These are phyloP conservation scores for Ascobolus immersus DNA, from an alignment of 495 filamentous ascomycete species.

Conservation along the genomic window DNA sequence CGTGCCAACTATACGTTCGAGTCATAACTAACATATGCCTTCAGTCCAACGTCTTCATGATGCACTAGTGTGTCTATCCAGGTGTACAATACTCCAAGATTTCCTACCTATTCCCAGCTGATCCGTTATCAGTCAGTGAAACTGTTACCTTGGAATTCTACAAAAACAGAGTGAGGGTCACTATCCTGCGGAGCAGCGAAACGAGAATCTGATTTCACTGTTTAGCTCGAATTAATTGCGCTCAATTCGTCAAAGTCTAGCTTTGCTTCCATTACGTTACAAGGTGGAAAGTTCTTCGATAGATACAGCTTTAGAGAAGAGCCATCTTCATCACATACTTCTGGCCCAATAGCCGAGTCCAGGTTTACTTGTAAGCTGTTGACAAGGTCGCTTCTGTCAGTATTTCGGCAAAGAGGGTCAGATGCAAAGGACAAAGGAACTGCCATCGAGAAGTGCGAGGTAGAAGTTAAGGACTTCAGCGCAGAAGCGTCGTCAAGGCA, in stretches of 20 bases:
- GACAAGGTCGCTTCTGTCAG: slow-evolving; percentile 41
- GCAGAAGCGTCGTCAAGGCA: neutral
- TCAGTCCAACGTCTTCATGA: slow-evolving; percentile 41
- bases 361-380: slow-evolving; percentile 6
- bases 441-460: slow-evolving; percentile 65
- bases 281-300: slow-evolving; percentile 53
- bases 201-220: slow-evolving; percentile 16
- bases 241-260: slow-evolving; percentile 85
- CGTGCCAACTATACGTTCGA: neutral
- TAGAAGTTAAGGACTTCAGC: slow-evolving; percentile 57
- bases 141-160: slow-evolving; percentile 65
- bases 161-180: slow-evolving; percentile 33
- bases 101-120: neutral
- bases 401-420: slow-evolving; percentile 25
- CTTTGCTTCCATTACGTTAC: slow-evolving; percentile 59
- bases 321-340: slow-evolving; percentile 17
- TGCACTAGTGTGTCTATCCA: slow-evolving; percentile 58
- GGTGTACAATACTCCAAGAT: slow-evolving; percentile 23
- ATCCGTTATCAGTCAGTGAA: slow-evolving; percentile 35
- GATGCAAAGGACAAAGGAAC: slow-evolving; percentile 38
- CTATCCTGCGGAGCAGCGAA: neutral
- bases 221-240: slow-evolving; percentile 45
- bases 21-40: neutral
- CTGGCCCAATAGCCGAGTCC: too few species aligned
- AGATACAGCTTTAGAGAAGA: slow-evolving; percentile 47